Base-by-base conservation (phyloP, 805 yeast genomes). In the Candida germanica region DNA sequence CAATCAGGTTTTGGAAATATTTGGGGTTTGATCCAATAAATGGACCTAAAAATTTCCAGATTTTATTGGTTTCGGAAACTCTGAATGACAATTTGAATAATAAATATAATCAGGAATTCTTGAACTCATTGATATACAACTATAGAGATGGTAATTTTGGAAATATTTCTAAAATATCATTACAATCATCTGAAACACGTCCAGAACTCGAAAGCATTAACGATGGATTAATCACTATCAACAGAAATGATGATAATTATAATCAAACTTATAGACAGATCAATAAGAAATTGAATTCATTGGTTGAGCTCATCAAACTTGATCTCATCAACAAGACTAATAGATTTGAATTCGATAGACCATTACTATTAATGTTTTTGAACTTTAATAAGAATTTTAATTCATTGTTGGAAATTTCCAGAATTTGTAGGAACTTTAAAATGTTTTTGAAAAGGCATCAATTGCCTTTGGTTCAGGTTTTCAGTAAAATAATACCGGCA, bases 11-110 rank as follows among this genome's bases (percentile, higher is more conserved):
- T 48, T 81, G 82, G 88, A 77, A 66, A 47, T 59, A 69, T 29
- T 51, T 84, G 47, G 73, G 76, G 39, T 66, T 83, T 33, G 69
- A 71, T 29, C 86, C 91, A 0, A 47, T 72, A 6, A 53, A 56
- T 16, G 71, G 69, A 1, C 55, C 61, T 1, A 80, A 82, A 42
- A 62, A 73, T 39, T 73, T 80, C 40, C 74, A 73, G 37, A 56
- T 78, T 6, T 43, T 83, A 6, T 48, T 80, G 40, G 49, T 84
- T 1, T 46, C 63, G 2, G 71, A 67, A 42, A 29, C 33, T 6
- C 10, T 19, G 3, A 29, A 34, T 12, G 47, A 36, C 36, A 33
- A 37, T 35, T 44, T 47, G 43, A 25, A 64, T 58, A 42, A 33
- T 1, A 53, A 53, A 19, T 50, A 61, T 25, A 42, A 44, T 8